Evolutionary conservation across 2,329 filamentous ascomycete genomes (phyloP).

Genomic region (Trichoderma arundinaceum): DNA sequence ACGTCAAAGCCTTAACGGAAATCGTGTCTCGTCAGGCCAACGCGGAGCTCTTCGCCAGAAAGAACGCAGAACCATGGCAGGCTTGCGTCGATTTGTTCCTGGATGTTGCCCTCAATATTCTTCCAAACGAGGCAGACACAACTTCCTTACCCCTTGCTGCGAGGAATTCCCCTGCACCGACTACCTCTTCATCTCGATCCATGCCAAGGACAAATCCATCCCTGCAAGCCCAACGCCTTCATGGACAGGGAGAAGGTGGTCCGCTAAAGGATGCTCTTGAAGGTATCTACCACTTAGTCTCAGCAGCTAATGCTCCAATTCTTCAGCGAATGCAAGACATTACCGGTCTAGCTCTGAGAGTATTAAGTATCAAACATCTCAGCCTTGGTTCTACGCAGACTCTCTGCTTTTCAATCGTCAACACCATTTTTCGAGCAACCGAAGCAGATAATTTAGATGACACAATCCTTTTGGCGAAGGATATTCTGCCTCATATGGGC

Average conservation of each 20-base stretch:
- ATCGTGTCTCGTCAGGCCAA: conserved; percentile 77
- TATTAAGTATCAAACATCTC: conserved; percentile 64
- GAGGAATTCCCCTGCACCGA: conserved; percentile 56
- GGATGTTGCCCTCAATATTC: conserved; percentile 60
- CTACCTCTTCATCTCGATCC: conserved; percentile 41
- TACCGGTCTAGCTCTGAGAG: conserved; percentile 60
- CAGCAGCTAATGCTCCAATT: conserved; percentile 71
- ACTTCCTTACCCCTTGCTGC: conserved; percentile 42
- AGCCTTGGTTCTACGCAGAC: conserved; percentile 70
- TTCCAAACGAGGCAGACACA: conserved; percentile 48
- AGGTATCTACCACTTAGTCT: conserved; percentile 68
- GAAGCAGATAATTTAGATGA: conserved; percentile 72
- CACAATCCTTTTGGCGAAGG: conserved; percentile 63
- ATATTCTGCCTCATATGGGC: conserved; percentile 72
- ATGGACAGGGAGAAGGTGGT: conserved; percentile 41
- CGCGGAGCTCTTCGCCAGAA: conserved; percentile 74
- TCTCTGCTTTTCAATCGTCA: conserved; percentile 76
- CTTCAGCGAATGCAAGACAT: conserved; percentile 61
- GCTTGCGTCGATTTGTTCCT: conserved; percentile 73
- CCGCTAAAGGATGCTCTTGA: conserved; percentile 55
- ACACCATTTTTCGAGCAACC: conserved; percentile 68
- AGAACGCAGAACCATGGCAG: conserved; percentile 67
- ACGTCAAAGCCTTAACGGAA: conserved; percentile 74
- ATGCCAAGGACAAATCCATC: conserved; percentile 41
- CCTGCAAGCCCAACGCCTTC: conserved; percentile 42